Evolutionary conservation across 148 eudicot genomes (phyloP).

Genomic region (Dianthus caryophyllus): DNA sequence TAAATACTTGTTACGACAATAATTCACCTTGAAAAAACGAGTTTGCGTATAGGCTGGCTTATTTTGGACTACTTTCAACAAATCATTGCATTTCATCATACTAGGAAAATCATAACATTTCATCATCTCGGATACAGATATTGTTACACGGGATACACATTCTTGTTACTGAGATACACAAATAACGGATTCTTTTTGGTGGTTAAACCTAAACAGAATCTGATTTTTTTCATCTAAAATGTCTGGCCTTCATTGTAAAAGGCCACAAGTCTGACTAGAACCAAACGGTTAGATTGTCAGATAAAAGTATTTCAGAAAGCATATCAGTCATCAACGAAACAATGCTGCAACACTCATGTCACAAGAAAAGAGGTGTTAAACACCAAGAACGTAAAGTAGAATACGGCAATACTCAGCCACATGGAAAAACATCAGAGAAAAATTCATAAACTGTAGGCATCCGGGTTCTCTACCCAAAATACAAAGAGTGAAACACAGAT

Average conservation of each 20-base stretch:
- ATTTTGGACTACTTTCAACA: too few relatives aligned
- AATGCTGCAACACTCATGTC: neutral
- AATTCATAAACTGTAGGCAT: neutral
- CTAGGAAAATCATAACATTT: too few relatives aligned
- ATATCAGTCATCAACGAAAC: neutral
- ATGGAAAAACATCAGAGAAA: conserved; percentile 9
- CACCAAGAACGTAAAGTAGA: neutral
- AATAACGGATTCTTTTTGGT: neutral
- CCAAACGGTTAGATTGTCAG: neutral
- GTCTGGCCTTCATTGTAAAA: neutral
- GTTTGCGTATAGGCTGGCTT: too few relatives aligned
- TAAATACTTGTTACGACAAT: too few relatives aligned
- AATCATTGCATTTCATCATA: too few relatives aligned
- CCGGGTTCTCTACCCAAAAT: neutral
- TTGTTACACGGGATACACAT: too few relatives aligned
- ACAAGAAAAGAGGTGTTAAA: neutral
- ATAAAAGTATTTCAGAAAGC: neutral
- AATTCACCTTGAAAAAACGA: too few relatives aligned
- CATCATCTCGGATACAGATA: too few relatives aligned
- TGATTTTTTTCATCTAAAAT: neutral
- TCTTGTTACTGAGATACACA: too few relatives aligned
- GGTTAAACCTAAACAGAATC: conserved; percentile 2
- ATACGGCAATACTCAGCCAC: neutral
- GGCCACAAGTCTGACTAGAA: neutral
- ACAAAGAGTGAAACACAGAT: neutral